Evolutionary conservation across 2,329 filamentous ascomycete species (phyloP).

Genomic region (Penicillium sp.): DNA sequence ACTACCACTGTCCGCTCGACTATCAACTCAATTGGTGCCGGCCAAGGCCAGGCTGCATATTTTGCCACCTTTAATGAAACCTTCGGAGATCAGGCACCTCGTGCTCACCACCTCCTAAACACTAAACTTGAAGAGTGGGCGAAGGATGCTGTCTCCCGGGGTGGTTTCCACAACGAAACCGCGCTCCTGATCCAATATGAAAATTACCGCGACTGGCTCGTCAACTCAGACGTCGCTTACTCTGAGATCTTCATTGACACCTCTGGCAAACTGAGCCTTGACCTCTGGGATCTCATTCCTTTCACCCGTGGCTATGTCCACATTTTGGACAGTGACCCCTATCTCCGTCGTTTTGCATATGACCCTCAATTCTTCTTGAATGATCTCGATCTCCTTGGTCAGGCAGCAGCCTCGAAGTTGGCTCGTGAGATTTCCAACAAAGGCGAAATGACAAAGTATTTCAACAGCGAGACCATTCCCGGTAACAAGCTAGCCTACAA

Average conservation of each 20-base stretch:
- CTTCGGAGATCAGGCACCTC: conserved; percentile 23
- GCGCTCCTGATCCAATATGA: conserved; percentile 29
- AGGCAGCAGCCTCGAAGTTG: conserved; percentile 30
- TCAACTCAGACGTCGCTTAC: conserved; percentile 29
- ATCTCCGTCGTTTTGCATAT: conserved; percentile 23
- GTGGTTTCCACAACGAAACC: conserved; percentile 29
- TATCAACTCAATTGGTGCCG: conserved; percentile 12
- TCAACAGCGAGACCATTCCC: conserved; percentile 18
- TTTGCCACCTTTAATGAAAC: conserved; percentile 32
- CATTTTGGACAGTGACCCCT: conserved; percentile 27
- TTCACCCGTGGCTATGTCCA: conserved; percentile 31
- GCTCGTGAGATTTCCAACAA: conserved; percentile 24
- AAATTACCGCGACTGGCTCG: conserved; percentile 31
- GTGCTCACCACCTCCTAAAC: conserved; percentile 22
- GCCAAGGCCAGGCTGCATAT: conserved; percentile 29
- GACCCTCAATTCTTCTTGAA: conserved; percentile 31
- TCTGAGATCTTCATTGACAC: conserved; percentile 32
- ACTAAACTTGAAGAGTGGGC: conserved; percentile 30
- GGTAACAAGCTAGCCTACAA: conserved; percentile 15
- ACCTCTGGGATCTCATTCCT: conserved; percentile 32
- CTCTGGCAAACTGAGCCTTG: conserved; percentile 24
- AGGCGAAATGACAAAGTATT: conserved; percentile 22
- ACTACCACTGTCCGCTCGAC: conserved; percentile 22
- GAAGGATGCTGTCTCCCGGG: conserved; percentile 24
- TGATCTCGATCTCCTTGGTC: conserved; percentile 30